phyloP scores from a whole-genome alignment of 352 stramenopile genomes.

The Phytophthora macrochlamydospora region DNA sequence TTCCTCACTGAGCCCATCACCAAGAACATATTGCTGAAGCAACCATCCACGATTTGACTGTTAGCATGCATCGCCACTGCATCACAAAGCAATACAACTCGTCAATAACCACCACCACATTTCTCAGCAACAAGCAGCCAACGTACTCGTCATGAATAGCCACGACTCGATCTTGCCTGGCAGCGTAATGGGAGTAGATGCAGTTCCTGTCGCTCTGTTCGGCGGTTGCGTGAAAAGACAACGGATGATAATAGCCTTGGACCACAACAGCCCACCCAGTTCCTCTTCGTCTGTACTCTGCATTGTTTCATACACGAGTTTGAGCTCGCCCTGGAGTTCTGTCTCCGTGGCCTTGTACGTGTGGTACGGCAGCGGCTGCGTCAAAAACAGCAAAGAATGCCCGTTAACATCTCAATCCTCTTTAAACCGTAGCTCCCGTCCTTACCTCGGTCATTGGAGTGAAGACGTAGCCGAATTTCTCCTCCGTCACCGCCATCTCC shows the following conservation, averaged over 20 bases:
- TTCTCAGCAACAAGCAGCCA: conserved; percentile 11
- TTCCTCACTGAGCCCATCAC: conserved; percentile 31
- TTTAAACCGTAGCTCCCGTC: conserved; percentile 2
- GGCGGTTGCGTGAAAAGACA: conserved; percentile 43
- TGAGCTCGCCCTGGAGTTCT: no score
- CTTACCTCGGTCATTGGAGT: no score
- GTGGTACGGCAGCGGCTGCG: no score
- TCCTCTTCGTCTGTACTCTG: conserved; percentile 54
- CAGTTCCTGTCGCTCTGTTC: conserved; percentile 3
- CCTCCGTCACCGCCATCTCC: no score
- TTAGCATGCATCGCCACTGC: conserved; percentile 76
- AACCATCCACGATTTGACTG: conserved; percentile 71
- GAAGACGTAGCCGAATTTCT: no score
- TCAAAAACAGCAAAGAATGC: conserved; percentile 25
- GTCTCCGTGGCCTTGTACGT: no score
- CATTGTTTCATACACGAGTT: conserved; percentile 7
- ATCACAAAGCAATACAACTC: conserved; percentile 9
- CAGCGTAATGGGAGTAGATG: conserved; percentile 29
- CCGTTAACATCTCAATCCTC: no score
- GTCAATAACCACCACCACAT: not conserved
- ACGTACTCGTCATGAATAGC: no score
- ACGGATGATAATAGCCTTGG: conserved; percentile 69
- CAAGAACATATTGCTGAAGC: conserved; percentile 76
- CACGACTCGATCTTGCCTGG: conserved; percentile 55
- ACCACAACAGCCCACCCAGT: conserved; percentile 70